A percentile compares a stretch with the other conserved stretches of the same genome.
These are phyloP conservation scores for Perilla frutescens DNA, from an alignment of 257 asterid species.

Conservation along the genomic window DNA sequence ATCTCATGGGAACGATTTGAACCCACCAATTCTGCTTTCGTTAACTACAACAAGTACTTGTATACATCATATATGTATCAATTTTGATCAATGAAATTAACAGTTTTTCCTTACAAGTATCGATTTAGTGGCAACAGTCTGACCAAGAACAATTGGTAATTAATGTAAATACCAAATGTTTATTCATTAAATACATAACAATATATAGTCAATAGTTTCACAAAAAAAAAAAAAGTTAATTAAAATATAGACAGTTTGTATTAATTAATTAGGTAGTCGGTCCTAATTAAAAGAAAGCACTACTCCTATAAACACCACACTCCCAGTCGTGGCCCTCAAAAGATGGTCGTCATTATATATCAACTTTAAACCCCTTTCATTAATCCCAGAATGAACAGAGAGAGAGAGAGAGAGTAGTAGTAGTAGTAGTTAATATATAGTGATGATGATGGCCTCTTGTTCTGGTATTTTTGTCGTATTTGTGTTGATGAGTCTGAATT, in stretches of 20 bases:
- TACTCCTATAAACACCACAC: conserved; percentile 14
- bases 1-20: too few relatives aligned
- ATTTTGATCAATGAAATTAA: too few relatives aligned
- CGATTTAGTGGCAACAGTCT: not conserved
- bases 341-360: not conserved
- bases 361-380: not conserved
- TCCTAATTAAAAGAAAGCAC: not conserved
- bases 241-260: not conserved
- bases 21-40: too few relatives aligned
- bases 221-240: not conserved
- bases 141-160: conserved; percentile 1
- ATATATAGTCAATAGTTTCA: not conserved
- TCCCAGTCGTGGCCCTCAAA: conserved; percentile 30
- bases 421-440: too few relatives aligned
- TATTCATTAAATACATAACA: not conserved
- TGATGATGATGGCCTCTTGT: not conserved
- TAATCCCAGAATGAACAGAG: not conserved
- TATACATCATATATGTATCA: too few relatives aligned
- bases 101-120: too few relatives aligned
- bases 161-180: not conserved
- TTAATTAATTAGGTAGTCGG: too few relatives aligned
- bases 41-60: too few relatives aligned
- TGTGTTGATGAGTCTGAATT: not conserved
- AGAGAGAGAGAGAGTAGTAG: not conserved
- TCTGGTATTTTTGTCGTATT: not conserved